Evolutionary conservation across 345 rosid species (phyloP), one percentile per base, ranked within the genome.

Genomic region (Passiflora organensis): DNA sequence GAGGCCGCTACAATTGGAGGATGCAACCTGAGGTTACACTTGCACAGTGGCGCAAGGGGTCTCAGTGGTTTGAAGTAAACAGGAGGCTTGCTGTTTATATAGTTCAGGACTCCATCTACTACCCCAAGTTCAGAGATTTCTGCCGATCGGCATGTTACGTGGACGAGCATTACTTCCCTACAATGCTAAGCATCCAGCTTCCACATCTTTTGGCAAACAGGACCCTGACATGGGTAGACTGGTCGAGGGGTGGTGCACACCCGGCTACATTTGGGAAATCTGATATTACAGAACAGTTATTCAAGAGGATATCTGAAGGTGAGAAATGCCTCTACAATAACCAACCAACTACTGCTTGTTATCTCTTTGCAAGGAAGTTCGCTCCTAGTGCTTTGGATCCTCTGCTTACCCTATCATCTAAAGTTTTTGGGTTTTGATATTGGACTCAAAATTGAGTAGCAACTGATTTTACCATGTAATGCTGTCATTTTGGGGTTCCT

Each of bases 181-280:
- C 99, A 23, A 89, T 89, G 95, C 63, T 89, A 66, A 74, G 73
- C 75, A 72, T 93, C 18, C 65, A 80, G 18, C 48, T 58, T 49
- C 86, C 91, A 13, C 63, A 62, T 53, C 81, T 77, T 50, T 58
- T 89, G 65, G 97, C 94, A 0, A 89, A 93, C 50, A 48, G 96
- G 49, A 82, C 84, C 6, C 66, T 89, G 13, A 84, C 95, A 13
- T 93, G 84, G 84, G 82, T 84, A 10, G 96, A 93, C 67, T 89
- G 99, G 97, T 84, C 95, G 0, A 73, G 91, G 37, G 89, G 99
- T 1, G 95, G 97, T 13, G 87, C 99, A 13, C 97, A 89, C 70
- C 99, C 99, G 0, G 94, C 91, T 39, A 81, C 87, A 0, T 93
- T 71, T 60, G 83, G 89, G 1, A 70, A 76, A 47, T 59, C 51